A percentile compares a stretch with the other conserved stretches of the same genome.
These are phyloP conservation scores for Eleusine indica DNA, from an alignment of 176 grass and related monocot species.

Conservation along the genomic window DNA sequence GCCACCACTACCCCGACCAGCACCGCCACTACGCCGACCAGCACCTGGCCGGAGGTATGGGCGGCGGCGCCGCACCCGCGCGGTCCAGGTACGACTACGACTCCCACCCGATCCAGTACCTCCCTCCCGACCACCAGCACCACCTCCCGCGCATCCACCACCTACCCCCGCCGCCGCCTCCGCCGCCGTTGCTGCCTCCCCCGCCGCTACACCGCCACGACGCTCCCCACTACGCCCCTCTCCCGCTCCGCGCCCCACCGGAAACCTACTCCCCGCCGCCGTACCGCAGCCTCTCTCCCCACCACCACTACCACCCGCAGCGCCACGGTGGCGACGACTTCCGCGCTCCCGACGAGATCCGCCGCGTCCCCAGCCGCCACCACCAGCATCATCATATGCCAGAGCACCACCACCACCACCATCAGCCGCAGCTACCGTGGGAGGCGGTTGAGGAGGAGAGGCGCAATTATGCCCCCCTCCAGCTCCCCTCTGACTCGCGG, in stretches of 20 bases:
- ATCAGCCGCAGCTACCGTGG: slow-evolving; percentile 14
- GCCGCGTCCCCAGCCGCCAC: background rate
- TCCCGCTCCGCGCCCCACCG: slow-evolving; percentile 33
- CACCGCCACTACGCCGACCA: slow-evolving; percentile 21
- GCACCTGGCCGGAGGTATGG: slow-evolving; percentile 14
- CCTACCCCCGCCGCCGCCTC: slow-evolving; percentile 3
- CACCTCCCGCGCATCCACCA: slow-evolving; percentile 29
- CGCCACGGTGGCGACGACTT: slow-evolving; percentile 6
- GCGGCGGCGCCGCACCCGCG: slow-evolving; percentile 16
- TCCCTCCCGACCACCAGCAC: slow-evolving; percentile 5
- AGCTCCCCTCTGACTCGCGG: slow-evolving; percentile 16
- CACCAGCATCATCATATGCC: background rate
- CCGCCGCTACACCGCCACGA: slow-evolving; percentile 34
- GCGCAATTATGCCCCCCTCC: slow-evolving; percentile 12
- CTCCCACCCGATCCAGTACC: slow-evolving; percentile 15
- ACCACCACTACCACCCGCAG: slow-evolving; percentile 27
- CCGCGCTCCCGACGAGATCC: slow-evolving; percentile 35
- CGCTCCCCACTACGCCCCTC: slow-evolving; percentile 30
- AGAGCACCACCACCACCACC: slow-evolving; percentile 13
- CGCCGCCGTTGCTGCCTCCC: slow-evolving; percentile 30
- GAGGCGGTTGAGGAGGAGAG: slow-evolving; percentile 42
- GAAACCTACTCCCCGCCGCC: slow-evolving; percentile 43
- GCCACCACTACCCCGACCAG: slow-evolving; percentile 20
- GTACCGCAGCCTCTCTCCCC: slow-evolving; percentile 38
- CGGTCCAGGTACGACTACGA: slow-evolving; percentile 57